Conservation (phyloP, 495 filamentous ascomycete species). For the Penicillium roqueforti region DNA sequence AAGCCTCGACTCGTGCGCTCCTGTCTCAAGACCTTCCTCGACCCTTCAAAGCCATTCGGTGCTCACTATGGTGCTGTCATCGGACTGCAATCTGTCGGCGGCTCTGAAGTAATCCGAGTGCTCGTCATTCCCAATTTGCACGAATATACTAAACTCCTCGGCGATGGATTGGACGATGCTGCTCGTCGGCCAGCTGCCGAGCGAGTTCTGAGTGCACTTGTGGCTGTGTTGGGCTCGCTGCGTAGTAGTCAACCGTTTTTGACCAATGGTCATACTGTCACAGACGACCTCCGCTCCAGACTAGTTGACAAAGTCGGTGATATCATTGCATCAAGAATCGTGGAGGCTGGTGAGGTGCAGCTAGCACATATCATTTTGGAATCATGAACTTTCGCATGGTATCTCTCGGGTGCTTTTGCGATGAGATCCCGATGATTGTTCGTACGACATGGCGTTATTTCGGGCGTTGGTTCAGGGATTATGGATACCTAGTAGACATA, state of each 20-base stretch:
- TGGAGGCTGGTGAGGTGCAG: slow-evolving; percentile 43
- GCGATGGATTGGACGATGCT: slow-evolving; percentile 59
- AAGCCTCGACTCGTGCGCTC: slow-evolving; percentile 85
- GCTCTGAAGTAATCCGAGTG: slow-evolving; percentile 70
- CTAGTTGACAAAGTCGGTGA: slow-evolving; percentile 58
- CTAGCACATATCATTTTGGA: slow-evolving; percentile 38
- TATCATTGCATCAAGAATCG: slow-evolving; percentile 50
- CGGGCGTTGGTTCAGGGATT: slow-evolving; percentile 11
- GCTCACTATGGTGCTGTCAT: slow-evolving; percentile 84
- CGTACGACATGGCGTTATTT: slow-evolving; percentile 12
- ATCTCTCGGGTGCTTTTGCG: slow-evolving; percentile 1
- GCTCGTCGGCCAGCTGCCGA: slow-evolving; percentile 55
- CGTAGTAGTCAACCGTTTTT: slow-evolving; percentile 32
- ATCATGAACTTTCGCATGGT: slow-evolving; percentile 10
- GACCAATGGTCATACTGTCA: slow-evolving; percentile 48
- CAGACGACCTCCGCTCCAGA: slow-evolving; percentile 49
- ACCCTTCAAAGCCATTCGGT: slow-evolving; percentile 70
- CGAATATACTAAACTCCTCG: slow-evolving; percentile 67
- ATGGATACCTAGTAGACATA: background rate
- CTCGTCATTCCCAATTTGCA: slow-evolving; percentile 77
- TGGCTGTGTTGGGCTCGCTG: slow-evolving; percentile 54
- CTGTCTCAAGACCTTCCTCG: slow-evolving; percentile 84
- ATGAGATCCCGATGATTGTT: background rate
- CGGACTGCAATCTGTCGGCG: slow-evolving; percentile 71
- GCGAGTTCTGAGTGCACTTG: slow-evolving; percentile 55